Evolutionary conservation across 768 basidiomycete species (phyloP), one percentile per base, ranked within the genome.

Genomic region (Obba rivulosa): DNA sequence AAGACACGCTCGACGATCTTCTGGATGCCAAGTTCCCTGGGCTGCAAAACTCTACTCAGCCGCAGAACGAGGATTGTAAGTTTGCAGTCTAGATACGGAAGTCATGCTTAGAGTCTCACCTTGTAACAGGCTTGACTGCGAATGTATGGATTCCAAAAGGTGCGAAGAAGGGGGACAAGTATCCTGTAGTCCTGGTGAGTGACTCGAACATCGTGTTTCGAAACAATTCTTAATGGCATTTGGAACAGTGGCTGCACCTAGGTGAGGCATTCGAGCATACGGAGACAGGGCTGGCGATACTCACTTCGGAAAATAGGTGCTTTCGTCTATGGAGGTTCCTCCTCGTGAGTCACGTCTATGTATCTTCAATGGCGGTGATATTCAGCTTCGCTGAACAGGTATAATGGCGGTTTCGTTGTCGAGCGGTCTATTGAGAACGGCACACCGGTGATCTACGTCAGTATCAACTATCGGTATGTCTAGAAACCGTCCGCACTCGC

Each of bases 361-460:
- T 14, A 17, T 5, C 1, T 21, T 4, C n/a, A 11, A n/a, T 31
- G 31, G 23, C 39, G 31, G 8, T 10, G 2, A 4, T 14, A 9
- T 18, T 5, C 13, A 31, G n/a, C 38, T 11, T 25, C 44, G 18
- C 17, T 23, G 1, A 39, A 8, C 46, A 74, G 73, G 34, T 72
- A 71, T 35, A 72, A 77, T 45, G 73, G 73, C 8, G 60, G 58
- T 25, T 44, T 57, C 5, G 66, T 79, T 21, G 75, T 79, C 5
- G 56, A 69, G 20, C 68, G 73, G 8, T 78, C 77, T 0, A 64
- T 72, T 18, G 63, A 61, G 24, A 54, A 76, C 13, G 69, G 67
- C 7, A 57, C 73, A 42, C 78, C 77, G 4, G 63, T 79, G 16
- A 66, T 79, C 3, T 79, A 73, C 51, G 76, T 78, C 2, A 70